Evolutionary conservation across 2,329 filamentous ascomycete species (phyloP).

Genomic region (Aspergillus sp.): DNA sequence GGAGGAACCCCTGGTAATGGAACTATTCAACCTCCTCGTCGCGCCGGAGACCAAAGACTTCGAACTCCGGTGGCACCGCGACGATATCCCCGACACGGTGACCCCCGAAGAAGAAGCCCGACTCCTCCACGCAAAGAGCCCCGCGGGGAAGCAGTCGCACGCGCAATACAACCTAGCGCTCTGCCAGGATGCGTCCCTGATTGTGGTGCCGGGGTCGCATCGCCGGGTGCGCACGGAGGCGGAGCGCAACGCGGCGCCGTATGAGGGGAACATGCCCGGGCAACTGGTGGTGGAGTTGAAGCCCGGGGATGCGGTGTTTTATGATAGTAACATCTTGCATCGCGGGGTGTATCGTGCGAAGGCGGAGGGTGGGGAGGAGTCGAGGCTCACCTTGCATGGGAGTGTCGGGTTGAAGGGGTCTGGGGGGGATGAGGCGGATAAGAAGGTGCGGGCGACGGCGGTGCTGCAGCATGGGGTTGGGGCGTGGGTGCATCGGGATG

Average conservation of each 20-base stretch:
- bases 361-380: slow-evolving; percentile 35
- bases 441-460: slow-evolving; percentile 42
- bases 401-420: slow-evolving; percentile 40
- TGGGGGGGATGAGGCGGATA: slow-evolving; percentile 24
- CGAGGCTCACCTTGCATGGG: slow-evolving; percentile 44
- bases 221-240: slow-evolving; percentile 64
- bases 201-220: slow-evolving; percentile 79
- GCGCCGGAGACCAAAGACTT: slow-evolving; percentile 67
- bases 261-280: slow-evolving; percentile 59
- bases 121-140: slow-evolving; percentile 54
- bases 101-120: slow-evolving; percentile 65
- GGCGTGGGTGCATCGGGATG: slow-evolving; percentile 43
- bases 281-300: slow-evolving; percentile 66
- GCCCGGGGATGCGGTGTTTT: slow-evolving; percentile 80
- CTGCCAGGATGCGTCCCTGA: slow-evolving; percentile 69
- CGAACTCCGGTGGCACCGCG: slow-evolving; percentile 78
- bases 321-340: slow-evolving; percentile 81
- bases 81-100: slow-evolving; percentile 72
- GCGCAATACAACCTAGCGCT: slow-evolving; percentile 87
- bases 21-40: slow-evolving; percentile 83
- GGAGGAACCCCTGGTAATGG: slow-evolving; percentile 70
- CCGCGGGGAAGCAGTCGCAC: slow-evolving; percentile 57
- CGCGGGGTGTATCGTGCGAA: slow-evolving; percentile 45
- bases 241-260: slow-evolving; percentile 68
- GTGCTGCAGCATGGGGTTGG: slow-evolving; percentile 50